Evolutionary conservation across 345 rosid species (phyloP), one percentile per base, ranked within the genome.

Genomic region (Eucalyptus caleyi): DNA sequence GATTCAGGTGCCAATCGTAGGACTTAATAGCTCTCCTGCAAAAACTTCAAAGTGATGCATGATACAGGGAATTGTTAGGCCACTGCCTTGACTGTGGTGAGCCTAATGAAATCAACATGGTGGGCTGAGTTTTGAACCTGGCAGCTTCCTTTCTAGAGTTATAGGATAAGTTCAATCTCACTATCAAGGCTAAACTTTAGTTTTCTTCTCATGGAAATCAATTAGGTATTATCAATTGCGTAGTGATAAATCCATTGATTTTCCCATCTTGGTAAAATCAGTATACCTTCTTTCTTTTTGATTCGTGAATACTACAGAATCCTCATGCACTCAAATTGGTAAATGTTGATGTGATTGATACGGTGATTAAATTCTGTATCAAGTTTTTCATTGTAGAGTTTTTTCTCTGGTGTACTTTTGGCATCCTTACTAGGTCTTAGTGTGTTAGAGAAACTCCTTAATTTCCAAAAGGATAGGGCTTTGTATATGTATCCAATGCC

Each of bases 221-320:
- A 10, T 24, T 56, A 24, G 30, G 62, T 56, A 2, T 56, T 2
- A 59, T 59, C 65, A 59, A 0, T 59, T 59, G 10, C 14, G 11
- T 59, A 24, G 65, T 59, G 65, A 24, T 59, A 59, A 59, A 9
- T 1, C 65, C 65, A 59, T 59, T 59, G 65, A 59, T 59, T 59
- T 59, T 59, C 1, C 14, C 1, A 1, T 59, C 1, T 59, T 24
- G 30, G 3, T 59, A 59, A 24, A 0, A 59, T 4, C 30, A 59
- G 14, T 5, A 59, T 1, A 10, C 65, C 65, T 59, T 59, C 65
- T 59, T 56, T 59, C 65, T 24, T 59, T 59, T 59, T 59, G 14
- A 59, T 59, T 59, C 1, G 6, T 59, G 65, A 59, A 59, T 59
- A 3, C 30, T 59, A 1, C n/a, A 24, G 6, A 59, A 59, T 59